These are phyloP conservation scores for Globisporangium perplexum DNA, from an alignment of 352 stramenopile species.

Conservation along the genomic window DNA sequence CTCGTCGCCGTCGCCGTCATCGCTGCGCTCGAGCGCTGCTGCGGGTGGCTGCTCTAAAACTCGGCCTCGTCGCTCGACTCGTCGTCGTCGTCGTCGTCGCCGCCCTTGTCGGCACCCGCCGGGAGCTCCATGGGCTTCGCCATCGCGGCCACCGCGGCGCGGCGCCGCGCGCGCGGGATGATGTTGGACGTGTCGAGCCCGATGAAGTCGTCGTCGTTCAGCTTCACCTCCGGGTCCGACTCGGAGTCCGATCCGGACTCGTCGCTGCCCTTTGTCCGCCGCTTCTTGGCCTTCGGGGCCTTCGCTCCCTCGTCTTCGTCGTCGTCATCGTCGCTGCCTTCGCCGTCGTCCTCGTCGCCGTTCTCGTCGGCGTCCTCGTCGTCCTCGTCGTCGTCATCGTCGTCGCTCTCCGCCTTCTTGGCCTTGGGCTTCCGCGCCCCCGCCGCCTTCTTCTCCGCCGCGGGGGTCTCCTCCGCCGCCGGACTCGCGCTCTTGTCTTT, in stretches of 20 bases:
- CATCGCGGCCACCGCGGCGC: slow-evolving; percentile 66
- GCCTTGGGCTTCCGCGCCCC: slow-evolving; percentile 15
- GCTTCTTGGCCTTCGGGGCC: slow-evolving; percentile 58
- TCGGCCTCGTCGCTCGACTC: slow-evolving; percentile 82
- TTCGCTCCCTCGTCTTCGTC: slow-evolving; percentile 43
- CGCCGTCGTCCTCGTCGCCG: slow-evolving; percentile 29
- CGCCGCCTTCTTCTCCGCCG: slow-evolving; percentile 32
- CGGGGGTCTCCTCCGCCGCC: slow-evolving; percentile 23
- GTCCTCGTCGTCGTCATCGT: slow-evolving; percentile 45
- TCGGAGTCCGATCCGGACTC: slow-evolving; percentile 57
- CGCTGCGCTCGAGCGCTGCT: not conserved
- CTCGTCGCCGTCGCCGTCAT: not conserved
- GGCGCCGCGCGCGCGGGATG: slow-evolving; percentile 69
- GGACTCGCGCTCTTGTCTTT: not conserved
- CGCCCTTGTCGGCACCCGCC: slow-evolving; percentile 14
- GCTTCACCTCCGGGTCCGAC: slow-evolving; percentile 72
- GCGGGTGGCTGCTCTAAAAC: slow-evolving; percentile 37
- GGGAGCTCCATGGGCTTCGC: slow-evolving; percentile 58
- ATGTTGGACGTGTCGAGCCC: slow-evolving; percentile 84
- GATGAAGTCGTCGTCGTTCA: slow-evolving; percentile 84
- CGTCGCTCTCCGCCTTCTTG: slow-evolving; percentile 32
- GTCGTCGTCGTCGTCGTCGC: slow-evolving; percentile 38
- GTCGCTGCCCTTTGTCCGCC: slow-evolving; percentile 53
- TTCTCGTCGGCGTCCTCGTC: slow-evolving; percentile 42
- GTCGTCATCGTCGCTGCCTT: slow-evolving; percentile 23